These are phyloP conservation scores for Amanita subjunquillea DNA, from an alignment of 768 basidiomycete genomes.

Conservation along the genomic window DNA sequence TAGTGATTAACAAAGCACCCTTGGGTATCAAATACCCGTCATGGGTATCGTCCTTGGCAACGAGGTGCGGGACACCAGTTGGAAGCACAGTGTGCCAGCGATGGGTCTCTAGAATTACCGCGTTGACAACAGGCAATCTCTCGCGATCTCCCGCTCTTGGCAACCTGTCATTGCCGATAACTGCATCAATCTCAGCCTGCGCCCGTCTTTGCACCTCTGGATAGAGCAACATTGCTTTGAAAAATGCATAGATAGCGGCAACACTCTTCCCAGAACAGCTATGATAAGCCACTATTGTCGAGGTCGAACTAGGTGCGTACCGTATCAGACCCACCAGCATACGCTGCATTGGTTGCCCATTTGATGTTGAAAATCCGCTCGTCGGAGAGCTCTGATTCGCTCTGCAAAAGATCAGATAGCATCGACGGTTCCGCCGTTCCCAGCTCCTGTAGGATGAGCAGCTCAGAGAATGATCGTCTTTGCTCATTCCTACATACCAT, in stretches of 20 bases:
- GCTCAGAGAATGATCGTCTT: neutral
- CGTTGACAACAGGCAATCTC: constrained; percentile 30
- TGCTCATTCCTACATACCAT: constrained; percentile 14
- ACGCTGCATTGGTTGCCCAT: constrained; percentile 36
- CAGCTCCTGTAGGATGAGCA: constrained; percentile 9
- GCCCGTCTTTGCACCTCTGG: constrained; percentile 28
- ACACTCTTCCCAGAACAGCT: constrained; percentile 20
- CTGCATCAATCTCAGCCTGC: constrained; percentile 32
- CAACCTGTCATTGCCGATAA: constrained; percentile 29
- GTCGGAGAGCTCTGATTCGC: constrained; percentile 15
- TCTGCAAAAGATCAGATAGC: constrained; percentile 21
- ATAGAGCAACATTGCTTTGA: constrained; percentile 28
- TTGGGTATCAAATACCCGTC: constrained; percentile 35
- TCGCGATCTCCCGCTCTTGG: constrained; percentile 28
- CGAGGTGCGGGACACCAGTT: constrained; percentile 26
- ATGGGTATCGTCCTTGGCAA: constrained; percentile 31
- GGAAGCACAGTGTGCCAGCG: constrained; percentile 25
- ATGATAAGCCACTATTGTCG: neutral
- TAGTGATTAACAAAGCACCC: constrained; percentile 22
- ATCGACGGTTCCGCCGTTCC: constrained; percentile 24
- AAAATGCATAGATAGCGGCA: constrained; percentile 25
- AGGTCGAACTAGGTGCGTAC: constrained; percentile 3
- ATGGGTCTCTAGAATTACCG: constrained; percentile 25
- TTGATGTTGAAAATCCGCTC: constrained; percentile 29
- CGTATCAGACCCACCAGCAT: constrained; percentile 33